Conservation (phyloP, 2,329 filamentous ascomycete species). For the Colletotrichum sp. region DNA sequence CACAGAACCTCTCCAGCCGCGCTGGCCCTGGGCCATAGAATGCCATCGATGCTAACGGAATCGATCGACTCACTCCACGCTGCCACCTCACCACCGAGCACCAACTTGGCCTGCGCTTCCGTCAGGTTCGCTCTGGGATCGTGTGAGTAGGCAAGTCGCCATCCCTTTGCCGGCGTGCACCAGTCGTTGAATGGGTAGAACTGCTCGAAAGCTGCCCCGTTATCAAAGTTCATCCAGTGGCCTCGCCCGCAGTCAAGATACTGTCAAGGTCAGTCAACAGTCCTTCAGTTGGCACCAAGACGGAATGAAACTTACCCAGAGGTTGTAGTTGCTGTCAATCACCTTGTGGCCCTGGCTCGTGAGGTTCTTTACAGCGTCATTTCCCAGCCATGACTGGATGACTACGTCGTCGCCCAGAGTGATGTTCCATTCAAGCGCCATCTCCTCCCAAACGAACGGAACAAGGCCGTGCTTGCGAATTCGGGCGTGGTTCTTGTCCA, state of each 20-base stretch:
- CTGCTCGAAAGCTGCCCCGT: constrained; percentile 52
- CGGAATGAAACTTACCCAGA: constrained; percentile 63
- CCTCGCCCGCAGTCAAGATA: constrained; percentile 86
- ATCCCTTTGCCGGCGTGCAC: constrained; percentile 81
- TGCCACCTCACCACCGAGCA: constrained; percentile 82
- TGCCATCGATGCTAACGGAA: constrained; percentile 72
- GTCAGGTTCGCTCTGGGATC: constrained; percentile 73
- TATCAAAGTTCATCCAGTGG: constrained; percentile 76
- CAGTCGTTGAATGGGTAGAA: constrained; percentile 81
- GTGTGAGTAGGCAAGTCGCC: constrained; percentile 81
- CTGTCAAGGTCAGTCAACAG: constrained; percentile 37
- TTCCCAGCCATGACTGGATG: constrained; percentile 79
- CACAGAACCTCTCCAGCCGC: constrained; percentile 82
- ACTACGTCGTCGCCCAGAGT: constrained; percentile 73
- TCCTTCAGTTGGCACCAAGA: not conserved
- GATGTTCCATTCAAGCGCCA: constrained; percentile 79
- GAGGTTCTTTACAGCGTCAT: constrained; percentile 63
- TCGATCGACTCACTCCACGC: constrained; percentile 86
- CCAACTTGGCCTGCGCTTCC: constrained; percentile 64
- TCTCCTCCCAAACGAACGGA: constrained; percentile 89
- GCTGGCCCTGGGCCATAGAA: constrained; percentile 78
- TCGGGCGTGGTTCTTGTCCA: constrained; percentile 72
- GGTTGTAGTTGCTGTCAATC: constrained; percentile 78
- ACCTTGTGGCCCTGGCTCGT: constrained; percentile 71
- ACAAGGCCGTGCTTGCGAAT: constrained; percentile 68